Percentiles rank a stretch among this genome's conserved stretches.
Conservation (phyloP, 2,329 filamentous ascomycete species). For the Phyllosticta paracitricarpa region DNA sequence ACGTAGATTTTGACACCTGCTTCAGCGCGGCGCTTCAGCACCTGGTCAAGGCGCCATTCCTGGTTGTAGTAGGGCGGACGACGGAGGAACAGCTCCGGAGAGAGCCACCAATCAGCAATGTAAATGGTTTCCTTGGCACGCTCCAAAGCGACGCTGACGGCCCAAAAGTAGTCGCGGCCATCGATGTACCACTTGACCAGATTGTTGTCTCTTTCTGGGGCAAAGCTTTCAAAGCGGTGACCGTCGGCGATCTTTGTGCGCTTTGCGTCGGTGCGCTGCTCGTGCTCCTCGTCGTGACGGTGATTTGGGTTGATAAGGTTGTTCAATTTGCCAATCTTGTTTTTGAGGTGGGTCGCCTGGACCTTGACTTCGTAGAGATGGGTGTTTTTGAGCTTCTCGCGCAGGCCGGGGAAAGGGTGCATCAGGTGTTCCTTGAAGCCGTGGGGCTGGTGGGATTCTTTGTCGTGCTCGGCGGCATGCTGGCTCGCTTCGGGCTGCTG, state of each 20-base stretch:
- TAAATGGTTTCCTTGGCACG: constrained; percentile 88
- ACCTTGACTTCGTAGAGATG: constrained; percentile 41
- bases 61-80: constrained; percentile 74
- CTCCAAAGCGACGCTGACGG: constrained; percentile 84
- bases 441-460: constrained; percentile 6
- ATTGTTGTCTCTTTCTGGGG: constrained; percentile 77
- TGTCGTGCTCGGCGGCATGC: constrained; percentile 1
- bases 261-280: constrained; percentile 73
- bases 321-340: constrained; percentile 53
- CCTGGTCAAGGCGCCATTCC: constrained; percentile 75
- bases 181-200: constrained; percentile 96
- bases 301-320: constrained; percentile 76
- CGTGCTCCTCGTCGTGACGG: constrained; percentile 88
- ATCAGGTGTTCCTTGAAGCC: constrained; percentile 15
- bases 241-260: constrained; percentile 59
- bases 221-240: constrained; percentile 83
- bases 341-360: constrained; percentile 48
- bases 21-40: constrained; percentile 82
- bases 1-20: constrained; percentile 91
- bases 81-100: constrained; percentile 75
- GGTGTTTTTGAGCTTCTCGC: constrained; percentile 37
- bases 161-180: constrained; percentile 87
- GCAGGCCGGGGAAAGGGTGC: constrained; percentile 30
- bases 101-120: constrained; percentile 95
- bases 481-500: background rate